Percentiles rank a stretch among this genome's conserved stretches.
phyloP scores from a whole-genome alignment of 768 basidiomycete genomes.

The Lenzites betulinus region DNA sequence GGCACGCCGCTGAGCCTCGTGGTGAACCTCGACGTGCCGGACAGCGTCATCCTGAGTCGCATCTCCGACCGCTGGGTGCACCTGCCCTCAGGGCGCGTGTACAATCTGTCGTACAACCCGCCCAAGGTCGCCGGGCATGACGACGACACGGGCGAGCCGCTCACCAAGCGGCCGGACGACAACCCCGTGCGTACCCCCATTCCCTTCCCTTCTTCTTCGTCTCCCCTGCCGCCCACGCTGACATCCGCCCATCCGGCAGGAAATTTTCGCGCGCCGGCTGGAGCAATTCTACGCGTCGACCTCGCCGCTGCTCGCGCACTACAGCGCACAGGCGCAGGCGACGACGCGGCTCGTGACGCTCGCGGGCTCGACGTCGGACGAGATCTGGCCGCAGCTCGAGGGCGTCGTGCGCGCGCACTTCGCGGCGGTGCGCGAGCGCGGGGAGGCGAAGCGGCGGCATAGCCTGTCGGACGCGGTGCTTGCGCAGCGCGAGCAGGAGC shows the following conservation, averaged over 20 bases:
- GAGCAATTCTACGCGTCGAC: slow-evolving; percentile 78
- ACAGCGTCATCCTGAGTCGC: slow-evolving; percentile 79
- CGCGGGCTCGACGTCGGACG: slow-evolving; percentile 76
- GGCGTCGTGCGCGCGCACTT: slow-evolving; percentile 55
- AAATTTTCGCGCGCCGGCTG: slow-evolving; percentile 76
- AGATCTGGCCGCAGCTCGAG: slow-evolving; percentile 89
- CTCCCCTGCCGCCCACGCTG: neutral
- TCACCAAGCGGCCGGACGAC: slow-evolving; percentile 89
- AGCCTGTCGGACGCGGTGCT: slow-evolving; percentile 58
- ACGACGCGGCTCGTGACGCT: slow-evolving; percentile 59
- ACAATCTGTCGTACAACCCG: slow-evolving; percentile 86
- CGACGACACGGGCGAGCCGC: slow-evolving; percentile 83
- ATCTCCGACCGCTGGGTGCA: slow-evolving; percentile 93
- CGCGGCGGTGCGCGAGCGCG: slow-evolving; percentile 57
- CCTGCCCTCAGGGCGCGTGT: slow-evolving; percentile 83
- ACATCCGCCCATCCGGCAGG: slow-evolving; percentile 43
- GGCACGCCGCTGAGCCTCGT: slow-evolving; percentile 74
- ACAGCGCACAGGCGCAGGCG: slow-evolving; percentile 42
- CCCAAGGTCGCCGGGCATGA: slow-evolving; percentile 80
- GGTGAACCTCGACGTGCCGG: slow-evolving; percentile 87
- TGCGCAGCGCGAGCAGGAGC: slow-evolving; percentile 27
- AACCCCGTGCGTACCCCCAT: slow-evolving; percentile 66
- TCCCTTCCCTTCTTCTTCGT: neutral
- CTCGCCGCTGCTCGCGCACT: slow-evolving; percentile 79
- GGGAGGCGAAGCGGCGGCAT: slow-evolving; percentile 46